Evolutionary conservation across 352 stramenopile genomes (phyloP), one percentile per base, ranked within the genome.

Genomic region (Globisporangium alternatum): DNA sequence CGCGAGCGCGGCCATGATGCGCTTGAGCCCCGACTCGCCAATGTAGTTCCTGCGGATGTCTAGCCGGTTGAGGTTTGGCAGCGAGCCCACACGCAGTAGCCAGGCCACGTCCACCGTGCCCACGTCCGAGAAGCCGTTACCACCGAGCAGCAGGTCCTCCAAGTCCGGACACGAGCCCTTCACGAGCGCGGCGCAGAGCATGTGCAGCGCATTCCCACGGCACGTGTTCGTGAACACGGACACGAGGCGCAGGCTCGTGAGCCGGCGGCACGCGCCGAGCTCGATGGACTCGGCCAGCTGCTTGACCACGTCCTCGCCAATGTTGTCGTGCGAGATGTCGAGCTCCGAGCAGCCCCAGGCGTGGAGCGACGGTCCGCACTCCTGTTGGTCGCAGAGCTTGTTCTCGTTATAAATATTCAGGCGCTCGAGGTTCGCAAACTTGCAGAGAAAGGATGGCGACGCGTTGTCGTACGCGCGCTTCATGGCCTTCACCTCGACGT

Each of bases 1-100:
- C 8, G 63, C 45, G 28, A 91, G 63, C 0, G 77, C 69, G 0
- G 53, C 39, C 62, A 89, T 68, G 45, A 88, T 58, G 2, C 75
- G 71, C 28, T 72, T 68, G 5, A 91, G 51, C 57, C 82, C 82
- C 15, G 70, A 76, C 65, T 90, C 83, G 22, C 83, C 79, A 47
- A 91, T 88, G 64, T 86, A 90, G 60, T 89, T 90, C 49, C 83
- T 76, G 2, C 83, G 79, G 57, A 91, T 62, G 48, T 92, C 83
- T 8, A 92, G 65, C 3, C 80, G 78, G 15, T 44, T 65, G 39
- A 92, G 75, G 7, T 53, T 60, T 10, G 76, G 70, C 10, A 75
- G 70, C 37, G 71, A 56, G 31, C 63, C 57, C 22, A 70, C 77
- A 30, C 74, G 66, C 5, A 92, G 56, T 19, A 90, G 61, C 2